These are phyloP conservation scores for Lodderomyces jiufengensis DNA, from an alignment of 1,139 yeast genomes.

Conservation along the genomic window DNA sequence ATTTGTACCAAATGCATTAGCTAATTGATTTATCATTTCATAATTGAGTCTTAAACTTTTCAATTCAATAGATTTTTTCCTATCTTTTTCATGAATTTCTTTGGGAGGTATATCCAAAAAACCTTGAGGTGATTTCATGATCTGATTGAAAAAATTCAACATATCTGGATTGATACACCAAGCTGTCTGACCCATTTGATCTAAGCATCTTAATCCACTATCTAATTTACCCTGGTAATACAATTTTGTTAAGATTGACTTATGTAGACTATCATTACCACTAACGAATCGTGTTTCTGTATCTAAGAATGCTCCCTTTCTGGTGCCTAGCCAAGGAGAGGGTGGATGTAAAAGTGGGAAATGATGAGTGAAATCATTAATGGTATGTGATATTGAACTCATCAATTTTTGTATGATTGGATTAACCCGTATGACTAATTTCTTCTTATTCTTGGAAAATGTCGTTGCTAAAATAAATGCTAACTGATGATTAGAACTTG, in stretches of 20 bases:
- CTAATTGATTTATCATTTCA: conserved; percentile 21
- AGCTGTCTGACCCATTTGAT: conserved; percentile 26
- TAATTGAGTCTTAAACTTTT: conserved; percentile 21
- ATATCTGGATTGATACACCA: conserved; percentile 38
- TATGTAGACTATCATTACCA: conserved; percentile 19
- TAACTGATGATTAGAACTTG: no score
- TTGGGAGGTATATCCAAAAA: conserved; percentile 28
- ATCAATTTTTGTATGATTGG: not conserved
- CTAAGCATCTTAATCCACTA: conserved; percentile 28
- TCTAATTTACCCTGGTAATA: conserved; percentile 32
- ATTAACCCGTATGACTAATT: not conserved
- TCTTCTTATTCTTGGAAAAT: not conserved
- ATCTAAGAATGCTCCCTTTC: conserved; percentile 34
- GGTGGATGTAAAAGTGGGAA: conserved; percentile 44
- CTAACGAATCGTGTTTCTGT: conserved; percentile 25
- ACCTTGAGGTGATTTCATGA: conserved; percentile 21
- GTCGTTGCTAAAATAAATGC: no score
- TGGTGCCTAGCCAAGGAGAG: conserved; percentile 32
- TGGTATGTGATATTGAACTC: not conserved
- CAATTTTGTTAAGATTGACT: conserved; percentile 24
- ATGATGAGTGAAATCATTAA: conserved; percentile 3
- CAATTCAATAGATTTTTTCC: conserved; percentile 15
- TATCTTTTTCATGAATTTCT: conserved; percentile 2
- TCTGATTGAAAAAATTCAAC: conserved; percentile 21
- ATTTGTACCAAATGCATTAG: conserved; percentile 26